Base-by-base conservation (phyloP, 1,284 basidiomycete species). In the Ceratobasidium theobromae region DNA sequence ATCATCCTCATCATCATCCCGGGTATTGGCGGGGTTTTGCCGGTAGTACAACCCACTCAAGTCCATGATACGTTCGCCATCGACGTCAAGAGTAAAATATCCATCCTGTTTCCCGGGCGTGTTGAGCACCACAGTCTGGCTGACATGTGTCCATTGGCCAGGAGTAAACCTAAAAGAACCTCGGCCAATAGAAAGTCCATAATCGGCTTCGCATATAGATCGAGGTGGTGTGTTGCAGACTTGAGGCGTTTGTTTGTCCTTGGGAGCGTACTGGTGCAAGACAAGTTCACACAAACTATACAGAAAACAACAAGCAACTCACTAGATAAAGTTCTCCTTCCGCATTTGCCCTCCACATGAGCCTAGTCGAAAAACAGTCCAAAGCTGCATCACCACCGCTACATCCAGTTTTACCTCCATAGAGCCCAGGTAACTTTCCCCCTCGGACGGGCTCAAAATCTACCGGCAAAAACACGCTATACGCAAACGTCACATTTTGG, bases 1-100 rank as follows among this genome's bases (percentile, higher is more conserved):
- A 5, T 66, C 65, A 45, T 69, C 66, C 28, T 52, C 68, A 52
- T 58, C 60, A 43, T 62, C 62, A n/a, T 53, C 45, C 52, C 46
- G 46, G n/a, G 46, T 51, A 16, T 52, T 67, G 58, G 45, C 21
- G 55, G 23, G 52, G 65, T 58, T 53, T 23, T 67, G 49, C 23
- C 88, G 80, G 72, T 88, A 89, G 70, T 80, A 85, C 0, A 89
- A 75, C 67, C 87, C 86, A 1, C 75, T 71, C 9, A 84, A 77
- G 40, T 80, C 73, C 52, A 90, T 82, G 8, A 79, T 84, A 72
- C 21, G 67, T 52, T 58, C 33, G 4, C 73, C 73, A 46, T 73
- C 68, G 12, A 88, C 84, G 28, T 81, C 77, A 2, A 80, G 74
- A 11, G 71, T 70, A 69, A 86, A 85, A 1, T 64, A 66, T 12